These are phyloP conservation scores for Tilletia walkeri DNA, from an alignment of 1,284 basidiomycete genomes.

Conservation along the genomic window DNA sequence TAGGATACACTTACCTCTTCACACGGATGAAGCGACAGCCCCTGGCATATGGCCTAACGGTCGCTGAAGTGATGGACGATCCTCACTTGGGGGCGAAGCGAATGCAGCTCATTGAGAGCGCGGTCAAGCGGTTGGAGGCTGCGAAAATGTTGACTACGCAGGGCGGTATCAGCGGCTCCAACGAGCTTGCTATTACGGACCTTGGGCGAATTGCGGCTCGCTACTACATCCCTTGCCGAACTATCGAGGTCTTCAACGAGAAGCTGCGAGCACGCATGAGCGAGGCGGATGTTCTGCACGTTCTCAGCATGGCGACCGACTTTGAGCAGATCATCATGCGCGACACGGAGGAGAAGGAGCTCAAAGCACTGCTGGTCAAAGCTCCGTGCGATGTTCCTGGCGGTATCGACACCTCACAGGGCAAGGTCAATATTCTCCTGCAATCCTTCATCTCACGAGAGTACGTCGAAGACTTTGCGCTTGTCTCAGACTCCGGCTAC, in stretches of 20 bases:
- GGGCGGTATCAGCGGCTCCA: slow-evolving; percentile 59
- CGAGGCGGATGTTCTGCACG: slow-evolving; percentile 83
- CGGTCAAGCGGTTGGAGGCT: slow-evolving; percentile 71
- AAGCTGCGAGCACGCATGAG: slow-evolving; percentile 80
- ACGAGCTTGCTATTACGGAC: slow-evolving; percentile 73
- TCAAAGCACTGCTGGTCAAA: slow-evolving; percentile 69
- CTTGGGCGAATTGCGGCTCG: slow-evolving; percentile 91
- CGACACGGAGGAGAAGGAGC: slow-evolving; percentile 82
- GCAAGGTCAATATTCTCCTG: slow-evolving; percentile 93
- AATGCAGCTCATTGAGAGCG: slow-evolving; percentile 68
- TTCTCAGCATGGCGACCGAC: slow-evolving; percentile 90
- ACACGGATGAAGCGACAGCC: slow-evolving; percentile 95
- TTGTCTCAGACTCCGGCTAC: slow-evolving; percentile 93
- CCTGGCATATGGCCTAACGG: slow-evolving; percentile 77
- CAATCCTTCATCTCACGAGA: slow-evolving; percentile 84
- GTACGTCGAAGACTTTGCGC: slow-evolving; percentile 86
- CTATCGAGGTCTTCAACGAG: slow-evolving; percentile 85
- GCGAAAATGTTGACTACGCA: slow-evolving; percentile 83
- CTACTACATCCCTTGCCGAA: slow-evolving; percentile 86
- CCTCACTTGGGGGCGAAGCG: slow-evolving; percentile 75
- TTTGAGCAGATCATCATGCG: slow-evolving; percentile 93
- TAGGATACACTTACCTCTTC: slow-evolving; percentile 95
- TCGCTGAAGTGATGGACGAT: slow-evolving; percentile 73
- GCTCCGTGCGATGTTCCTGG: slow-evolving; percentile 62
- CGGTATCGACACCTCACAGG: slow-evolving; percentile 73